Conservation (phyloP, 2,329 filamentous ascomycete species). For the Knufia fluminis region DNA sequence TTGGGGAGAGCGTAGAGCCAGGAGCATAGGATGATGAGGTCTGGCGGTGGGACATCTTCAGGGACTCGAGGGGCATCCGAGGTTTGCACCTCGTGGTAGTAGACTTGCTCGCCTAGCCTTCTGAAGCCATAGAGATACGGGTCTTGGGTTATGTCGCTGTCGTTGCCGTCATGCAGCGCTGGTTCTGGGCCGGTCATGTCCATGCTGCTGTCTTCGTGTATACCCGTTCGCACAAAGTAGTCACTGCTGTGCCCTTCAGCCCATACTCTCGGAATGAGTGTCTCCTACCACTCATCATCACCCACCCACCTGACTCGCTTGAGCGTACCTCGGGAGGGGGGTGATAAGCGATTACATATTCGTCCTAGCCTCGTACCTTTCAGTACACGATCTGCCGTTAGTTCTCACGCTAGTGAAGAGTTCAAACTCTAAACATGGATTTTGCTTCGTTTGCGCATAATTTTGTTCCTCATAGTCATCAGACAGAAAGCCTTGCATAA, state of each 20-base stretch:
- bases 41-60: slow-evolving; percentile 25
- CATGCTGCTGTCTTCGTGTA: too few species aligned
- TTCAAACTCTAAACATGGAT: neutral
- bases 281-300: too few species aligned
- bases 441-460: slow-evolving; percentile 1
- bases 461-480: neutral
- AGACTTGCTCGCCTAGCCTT: slow-evolving; percentile 13
- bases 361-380: neutral
- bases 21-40: slow-evolving; percentile 40
- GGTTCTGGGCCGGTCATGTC: slow-evolving; percentile 12
- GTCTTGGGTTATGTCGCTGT: neutral
- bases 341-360: too few species aligned
- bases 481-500: neutral
- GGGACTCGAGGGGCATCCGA: too few species aligned
- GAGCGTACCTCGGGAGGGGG: too few species aligned
- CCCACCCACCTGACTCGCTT: too few species aligned
- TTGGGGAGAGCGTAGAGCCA: slow-evolving; percentile 45
- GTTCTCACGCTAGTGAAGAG: neutral
- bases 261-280: too few species aligned
- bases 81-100: slow-evolving; percentile 8
- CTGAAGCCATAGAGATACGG: slow-evolving; percentile 13
- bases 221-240: too few species aligned
- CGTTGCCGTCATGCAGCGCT: slow-evolving; percentile 10
- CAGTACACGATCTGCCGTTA: neutral
- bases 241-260: too few species aligned